phyloP scores from a whole-genome alignment of 1,284 basidiomycete species.

The Cutaneotrichosporon curvatum region DNA sequence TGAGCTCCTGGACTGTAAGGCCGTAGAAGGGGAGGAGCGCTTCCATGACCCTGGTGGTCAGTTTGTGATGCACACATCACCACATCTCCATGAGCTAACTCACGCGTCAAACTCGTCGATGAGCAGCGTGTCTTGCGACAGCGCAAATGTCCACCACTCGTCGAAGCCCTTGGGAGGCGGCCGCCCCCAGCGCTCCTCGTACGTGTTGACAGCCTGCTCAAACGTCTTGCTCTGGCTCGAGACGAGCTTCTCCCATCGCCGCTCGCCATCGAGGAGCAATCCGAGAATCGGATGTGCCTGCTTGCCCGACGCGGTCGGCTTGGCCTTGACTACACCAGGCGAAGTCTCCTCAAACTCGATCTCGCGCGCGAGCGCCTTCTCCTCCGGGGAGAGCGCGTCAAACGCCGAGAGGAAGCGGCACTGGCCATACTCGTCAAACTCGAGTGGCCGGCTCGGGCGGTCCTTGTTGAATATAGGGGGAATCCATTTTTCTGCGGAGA shows the following conservation, averaged over 20 bases:
- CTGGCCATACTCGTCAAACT: conserved; percentile 43
- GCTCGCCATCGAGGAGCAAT: conserved; percentile 47
- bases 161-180: conserved; percentile 48
- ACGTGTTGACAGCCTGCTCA: conserved; percentile 48
- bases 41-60: conserved; percentile 38
- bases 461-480: conserved; percentile 35
- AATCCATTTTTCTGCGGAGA: conserved; percentile 38
- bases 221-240: conserved; percentile 47
- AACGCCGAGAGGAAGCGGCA: conserved; percentile 45
- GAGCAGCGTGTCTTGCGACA: too few species aligned
- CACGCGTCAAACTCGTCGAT: conserved; percentile 46
- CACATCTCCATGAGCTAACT: conserved; percentile 10
- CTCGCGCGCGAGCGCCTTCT: conserved; percentile 31
- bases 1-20: conserved; percentile 34
- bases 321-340: conserved; percentile 33
- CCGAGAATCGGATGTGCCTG: conserved; percentile 44
- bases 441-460: conserved; percentile 22
- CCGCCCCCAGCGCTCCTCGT: conserved; percentile 44
- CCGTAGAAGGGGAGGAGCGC: conserved; percentile 44
- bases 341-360: conserved; percentile 32
- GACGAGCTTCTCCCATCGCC: conserved; percentile 47
- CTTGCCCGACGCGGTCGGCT: conserved; percentile 6
- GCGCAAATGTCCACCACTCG: conserved; percentile 42
- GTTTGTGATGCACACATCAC: too few species aligned
- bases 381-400: conserved; percentile 35